Conservation (phyloP, 1,139 yeast species). For the Barnettozyma hawaiiensis region DNA sequence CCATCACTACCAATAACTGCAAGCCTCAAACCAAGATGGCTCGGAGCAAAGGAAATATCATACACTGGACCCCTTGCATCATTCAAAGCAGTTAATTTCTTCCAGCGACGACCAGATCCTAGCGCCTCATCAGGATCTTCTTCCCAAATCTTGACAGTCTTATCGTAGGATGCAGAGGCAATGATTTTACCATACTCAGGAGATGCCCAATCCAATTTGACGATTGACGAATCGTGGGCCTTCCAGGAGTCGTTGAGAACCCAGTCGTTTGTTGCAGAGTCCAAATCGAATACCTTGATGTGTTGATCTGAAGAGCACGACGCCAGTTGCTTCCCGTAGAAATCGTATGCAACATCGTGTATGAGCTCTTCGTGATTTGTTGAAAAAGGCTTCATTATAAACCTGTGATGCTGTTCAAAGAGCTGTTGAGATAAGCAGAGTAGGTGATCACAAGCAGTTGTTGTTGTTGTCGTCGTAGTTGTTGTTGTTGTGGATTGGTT, state of each 20-base stretch:
- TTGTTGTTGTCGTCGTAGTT: no score
- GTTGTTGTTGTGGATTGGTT: no score
- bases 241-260: conserved; percentile 81
- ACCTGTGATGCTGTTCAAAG: not conserved
- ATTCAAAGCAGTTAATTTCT: conserved; percentile 62
- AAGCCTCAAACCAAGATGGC: conserved; percentile 72
- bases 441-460: no score
- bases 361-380: conserved; percentile 91
- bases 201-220: conserved; percentile 84
- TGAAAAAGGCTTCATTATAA: conserved; percentile 67
- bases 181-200: conserved; percentile 87
- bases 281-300: conserved; percentile 77
- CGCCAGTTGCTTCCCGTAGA: conserved; percentile 84
- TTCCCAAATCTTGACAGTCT: conserved; percentile 87
- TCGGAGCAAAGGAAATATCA: conserved; percentile 86
- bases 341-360: conserved; percentile 84
- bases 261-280: conserved; percentile 58
- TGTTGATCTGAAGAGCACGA: conserved; percentile 93
- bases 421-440: not conserved
- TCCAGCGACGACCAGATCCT: conserved; percentile 81
- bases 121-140: conserved; percentile 76
- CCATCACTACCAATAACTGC: conserved; percentile 94
- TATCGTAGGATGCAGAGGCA: conserved; percentile 86
- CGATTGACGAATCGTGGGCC: conserved; percentile 88
- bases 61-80: conserved; percentile 88